phyloP scores from a whole-genome alignment of 2,329 filamentous ascomycete genomes.

The Lasiodiplodia sp. region DNA sequence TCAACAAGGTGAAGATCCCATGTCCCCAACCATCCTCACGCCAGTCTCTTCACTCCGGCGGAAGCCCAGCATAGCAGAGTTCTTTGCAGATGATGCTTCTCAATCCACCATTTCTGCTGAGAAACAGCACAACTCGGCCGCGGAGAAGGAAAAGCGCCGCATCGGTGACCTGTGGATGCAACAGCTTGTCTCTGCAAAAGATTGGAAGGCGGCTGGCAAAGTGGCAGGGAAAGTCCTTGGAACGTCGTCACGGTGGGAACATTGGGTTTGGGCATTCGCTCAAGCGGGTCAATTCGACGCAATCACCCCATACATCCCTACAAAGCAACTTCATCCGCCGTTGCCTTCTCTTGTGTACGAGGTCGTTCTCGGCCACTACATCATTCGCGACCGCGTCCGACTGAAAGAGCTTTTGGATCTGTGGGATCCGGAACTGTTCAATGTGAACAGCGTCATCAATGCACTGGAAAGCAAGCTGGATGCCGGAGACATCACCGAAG shows the following conservation, averaged over 20 bases:
- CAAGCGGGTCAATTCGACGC: constrained; percentile 87
- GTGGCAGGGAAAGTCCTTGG: constrained; percentile 84
- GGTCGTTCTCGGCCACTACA: constrained; percentile 86
- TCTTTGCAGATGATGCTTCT: constrained; percentile 74
- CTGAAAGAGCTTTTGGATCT: constrained; percentile 81
- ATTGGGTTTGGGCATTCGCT: constrained; percentile 93
- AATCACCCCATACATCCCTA: constrained; percentile 84
- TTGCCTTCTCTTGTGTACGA: constrained; percentile 87
- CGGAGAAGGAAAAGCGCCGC: constrained; percentile 85
- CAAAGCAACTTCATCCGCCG: constrained; percentile 76
- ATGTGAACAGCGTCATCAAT: constrained; percentile 76
- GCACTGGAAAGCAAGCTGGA: constrained; percentile 84
- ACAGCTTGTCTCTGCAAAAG: constrained; percentile 75
- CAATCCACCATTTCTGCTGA: constrained; percentile 69
- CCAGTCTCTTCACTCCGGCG: constrained; percentile 48
- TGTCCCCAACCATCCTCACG: constrained; percentile 49
- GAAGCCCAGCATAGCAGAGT: constrained; percentile 61
- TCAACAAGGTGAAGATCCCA: constrained; percentile 46
- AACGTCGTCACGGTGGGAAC: constrained; percentile 85
- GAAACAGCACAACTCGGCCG: constrained; percentile 66
- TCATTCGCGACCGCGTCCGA: constrained; percentile 75
- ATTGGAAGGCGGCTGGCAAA: constrained; percentile 81
- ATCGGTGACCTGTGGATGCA: constrained; percentile 95
- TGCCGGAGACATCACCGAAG: constrained; percentile 75
- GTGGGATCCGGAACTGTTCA: constrained; percentile 87